Evolutionary conservation across 192 early-diverging fungal genomes (phyloP).

Genomic region (Coemansia asiatica): DNA sequence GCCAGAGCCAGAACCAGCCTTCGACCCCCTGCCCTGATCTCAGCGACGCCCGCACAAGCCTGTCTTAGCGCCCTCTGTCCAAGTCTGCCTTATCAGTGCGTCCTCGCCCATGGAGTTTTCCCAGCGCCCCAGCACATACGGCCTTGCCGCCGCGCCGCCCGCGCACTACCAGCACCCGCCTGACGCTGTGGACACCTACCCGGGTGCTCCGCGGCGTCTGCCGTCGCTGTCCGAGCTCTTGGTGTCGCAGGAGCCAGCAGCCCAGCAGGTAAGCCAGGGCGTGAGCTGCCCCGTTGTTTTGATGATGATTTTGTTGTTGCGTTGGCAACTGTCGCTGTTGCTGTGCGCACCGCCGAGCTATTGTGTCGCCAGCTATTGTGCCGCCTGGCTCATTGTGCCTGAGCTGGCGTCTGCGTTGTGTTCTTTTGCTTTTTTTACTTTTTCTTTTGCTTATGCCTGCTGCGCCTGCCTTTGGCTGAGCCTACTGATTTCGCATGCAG

Average conservation of each 20-base stretch:
- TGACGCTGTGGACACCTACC: constrained; percentile 15
- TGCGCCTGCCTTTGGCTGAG: background rate
- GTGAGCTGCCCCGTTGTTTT: background rate
- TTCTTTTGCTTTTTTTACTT: too few relatives aligned
- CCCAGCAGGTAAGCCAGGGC: constrained; percentile 25
- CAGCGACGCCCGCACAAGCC: background rate
- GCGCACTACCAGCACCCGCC: constrained; percentile 33
- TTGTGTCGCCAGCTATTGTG: constrained; percentile 6
- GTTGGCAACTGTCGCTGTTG: background rate
- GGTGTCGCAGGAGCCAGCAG: constrained; percentile 17
- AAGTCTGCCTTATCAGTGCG: background rate
- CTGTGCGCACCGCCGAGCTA: background rate
- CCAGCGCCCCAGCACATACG: constrained; percentile 43
- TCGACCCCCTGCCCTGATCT: background rate
- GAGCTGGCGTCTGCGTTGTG: constrained; percentile 2
- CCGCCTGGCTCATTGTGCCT: background rate
- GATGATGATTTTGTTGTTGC: background rate
- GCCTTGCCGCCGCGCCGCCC: constrained; percentile 24
- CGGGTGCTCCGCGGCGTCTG: constrained; percentile 28
- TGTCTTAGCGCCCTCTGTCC: background rate
- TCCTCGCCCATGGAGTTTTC: constrained; percentile 44
- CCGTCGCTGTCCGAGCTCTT: constrained; percentile 50
- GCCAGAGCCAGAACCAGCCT: background rate
- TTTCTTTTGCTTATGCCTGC: too few relatives aligned
- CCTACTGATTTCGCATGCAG: background rate